phyloP scores from a whole-genome alignment of 352 stramenopile genomes.

The Phytophthora melonis region DNA sequence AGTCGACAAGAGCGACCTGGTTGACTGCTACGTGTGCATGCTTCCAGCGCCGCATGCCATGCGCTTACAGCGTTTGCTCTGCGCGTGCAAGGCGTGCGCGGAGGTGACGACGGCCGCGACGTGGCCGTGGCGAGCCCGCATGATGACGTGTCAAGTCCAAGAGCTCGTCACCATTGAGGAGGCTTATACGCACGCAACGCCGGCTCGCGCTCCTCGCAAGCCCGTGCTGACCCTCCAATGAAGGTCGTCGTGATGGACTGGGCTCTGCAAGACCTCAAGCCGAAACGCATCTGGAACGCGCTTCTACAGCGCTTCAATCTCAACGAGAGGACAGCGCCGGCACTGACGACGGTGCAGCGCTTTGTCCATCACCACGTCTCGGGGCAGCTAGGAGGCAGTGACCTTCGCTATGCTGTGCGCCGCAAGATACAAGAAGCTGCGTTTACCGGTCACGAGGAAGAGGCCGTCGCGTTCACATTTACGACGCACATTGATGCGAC shows the following conservation, averaged over 20 bases:
- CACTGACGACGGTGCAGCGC: not conserved
- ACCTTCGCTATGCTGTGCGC: not conserved
- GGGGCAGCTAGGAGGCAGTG: slow-evolving; percentile 12
- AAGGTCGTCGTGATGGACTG: slow-evolving; percentile 13
- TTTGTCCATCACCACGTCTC: slow-evolving; percentile 17
- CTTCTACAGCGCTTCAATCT: slow-evolving; percentile 17
- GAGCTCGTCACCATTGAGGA: slow-evolving; percentile 16
- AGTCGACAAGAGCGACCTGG: slow-evolving; percentile 13
- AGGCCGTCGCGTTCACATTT: slow-evolving; percentile 19
- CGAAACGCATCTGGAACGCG: slow-evolving; percentile 21
- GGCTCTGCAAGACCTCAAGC: slow-evolving; percentile 13
- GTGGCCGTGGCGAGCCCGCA: slow-evolving; percentile 17
- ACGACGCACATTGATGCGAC: not conserved
- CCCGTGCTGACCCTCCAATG: slow-evolving; percentile 23
- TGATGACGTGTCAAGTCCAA: slow-evolving; percentile 15
- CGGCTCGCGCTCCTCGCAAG: not conserved
- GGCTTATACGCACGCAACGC: slow-evolving; percentile 10
- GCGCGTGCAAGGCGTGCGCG: not conserved
- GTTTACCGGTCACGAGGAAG: slow-evolving; percentile 23
- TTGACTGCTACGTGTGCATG: slow-evolving; percentile 12
- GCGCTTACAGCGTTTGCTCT: not conserved
- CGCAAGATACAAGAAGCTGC: not conserved
- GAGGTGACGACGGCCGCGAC: not conserved
- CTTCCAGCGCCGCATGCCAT: not conserved
- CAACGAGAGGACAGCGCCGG: not conserved